Percentiles rank a stretch among this genome's conserved stretches.
Conservation (phyloP, 768 basidiomycete species). For the Psilocybe azurescens region DNA sequence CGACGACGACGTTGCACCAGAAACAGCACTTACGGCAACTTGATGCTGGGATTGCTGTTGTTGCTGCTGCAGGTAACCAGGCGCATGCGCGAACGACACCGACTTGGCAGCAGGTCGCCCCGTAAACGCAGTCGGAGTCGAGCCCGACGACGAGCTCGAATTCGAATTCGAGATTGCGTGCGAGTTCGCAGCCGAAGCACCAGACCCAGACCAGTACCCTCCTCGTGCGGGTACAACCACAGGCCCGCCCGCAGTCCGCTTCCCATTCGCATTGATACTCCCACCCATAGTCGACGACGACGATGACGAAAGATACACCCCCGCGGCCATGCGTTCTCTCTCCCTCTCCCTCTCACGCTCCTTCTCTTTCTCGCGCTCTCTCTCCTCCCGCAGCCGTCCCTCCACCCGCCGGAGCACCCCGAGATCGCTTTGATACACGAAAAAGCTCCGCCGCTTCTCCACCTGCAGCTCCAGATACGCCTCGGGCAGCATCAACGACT, state of each 20-base stretch:
- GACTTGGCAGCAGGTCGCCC: constrained; percentile 56
- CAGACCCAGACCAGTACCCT: constrained; percentile 10
- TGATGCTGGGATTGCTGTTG: constrained; percentile 5
- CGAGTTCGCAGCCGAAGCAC: not conserved
- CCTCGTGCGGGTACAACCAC: constrained; percentile 19
- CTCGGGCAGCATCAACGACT: constrained; percentile 73
- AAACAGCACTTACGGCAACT: not conserved
- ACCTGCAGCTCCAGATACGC: constrained; percentile 94
- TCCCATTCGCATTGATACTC: constrained; percentile 37
- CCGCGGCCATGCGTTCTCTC: constrained; percentile 33
- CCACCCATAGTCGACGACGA: constrained; percentile 11
- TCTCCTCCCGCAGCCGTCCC: constrained; percentile 46
- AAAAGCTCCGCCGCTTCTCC: constrained; percentile 81
- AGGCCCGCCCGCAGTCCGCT: constrained; percentile 29
- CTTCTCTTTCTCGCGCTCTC: constrained; percentile 39
- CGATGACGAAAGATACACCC: constrained; percentile 23
- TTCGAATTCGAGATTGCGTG: not conserved
- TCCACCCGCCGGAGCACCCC: constrained; percentile 77
- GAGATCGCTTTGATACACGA: constrained; percentile 87
- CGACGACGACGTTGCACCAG: not conserved
- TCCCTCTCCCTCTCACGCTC: constrained; percentile 40
- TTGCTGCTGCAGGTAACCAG: constrained; percentile 17
- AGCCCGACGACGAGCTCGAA: not conserved
- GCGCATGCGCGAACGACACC: constrained; percentile 49
- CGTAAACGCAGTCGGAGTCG: constrained; percentile 21